Evolutionary conservation across 1,139 yeast species (phyloP), one percentile per base, ranked within the genome.

Genomic region (Hemisphaericaspora lyxosophila): DNA sequence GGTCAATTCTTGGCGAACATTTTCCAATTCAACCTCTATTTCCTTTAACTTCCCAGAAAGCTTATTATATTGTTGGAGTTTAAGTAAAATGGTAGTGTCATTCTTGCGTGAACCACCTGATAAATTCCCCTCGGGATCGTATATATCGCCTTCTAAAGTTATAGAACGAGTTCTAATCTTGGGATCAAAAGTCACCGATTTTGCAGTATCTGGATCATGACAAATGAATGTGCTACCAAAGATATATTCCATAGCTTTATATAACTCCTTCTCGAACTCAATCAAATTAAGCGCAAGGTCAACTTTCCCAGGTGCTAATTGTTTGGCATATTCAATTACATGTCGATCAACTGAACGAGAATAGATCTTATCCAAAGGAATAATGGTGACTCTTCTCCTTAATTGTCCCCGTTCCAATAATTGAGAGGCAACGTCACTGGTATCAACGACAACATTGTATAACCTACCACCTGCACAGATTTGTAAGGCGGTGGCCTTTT

Each of bases 101-200:
- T 68, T 63, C 46, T 73, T 79, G 48, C 92, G 75, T 16, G 95
- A 82, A n/a, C 98, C 98, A 38, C 99, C 99, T 1, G 97, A 86
- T 28, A 94, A 67, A 16, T 95, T 88, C 11, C 99, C 99, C 50
- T 85, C 89, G 0, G 98, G 98, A 56, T 94, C 98, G 62, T 90
- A 94, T 8, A 84, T 76, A 60, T 92, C 98, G 34, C 98, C 99
- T 38, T 90, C 94, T 29, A 86, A 59, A 0, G 99, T 94, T 11
- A 94, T 90, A n/a, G 96, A 84, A 52, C 92, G 80, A 0, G 90
- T 73, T 46, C 87, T 74, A 11, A 92, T 80, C 42, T 78, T 73
- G 0, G 92, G 94, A 57, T 90, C 82, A 59, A 90, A 94, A 0
- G 98, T 89, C 4, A 92, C 85, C 34, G 73, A 68, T 51, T 90